Evolutionary conservation across 306 rosid species (phyloP), one percentile per base, ranked within the genome.

Genomic region (Pterocarpus macrocarpus): DNA sequence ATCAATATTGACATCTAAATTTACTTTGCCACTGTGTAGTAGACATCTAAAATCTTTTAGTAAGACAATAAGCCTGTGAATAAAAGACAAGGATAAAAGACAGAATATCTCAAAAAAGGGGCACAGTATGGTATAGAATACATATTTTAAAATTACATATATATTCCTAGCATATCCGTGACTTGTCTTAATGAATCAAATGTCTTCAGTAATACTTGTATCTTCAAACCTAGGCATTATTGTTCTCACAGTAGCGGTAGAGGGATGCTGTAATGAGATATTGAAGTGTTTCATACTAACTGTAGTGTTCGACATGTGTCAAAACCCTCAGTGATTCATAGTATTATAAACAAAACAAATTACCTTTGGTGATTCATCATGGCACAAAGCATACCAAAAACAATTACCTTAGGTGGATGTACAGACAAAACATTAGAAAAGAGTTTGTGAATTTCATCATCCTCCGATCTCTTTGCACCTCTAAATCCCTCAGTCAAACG

Each of bases 351-450:
- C 53, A 69, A 76, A 76, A 62, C 14, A 3, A 56, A 57, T 66
- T 57, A n/a, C 4, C 33, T 64, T 7, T 14, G 8, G 50, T 81
- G 79, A 81, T 57, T 71, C 56, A 56, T 55, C 64, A 57, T 14
- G 28, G 8, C 55, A 30, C 72, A 39, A 65, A 28, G 22, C 16
- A 55, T 22, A 80, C 9, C 45, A 33, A 17, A 44, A 73, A 72
- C 43, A 71, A 70, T 58, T 87, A 93, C 99, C 97, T 95, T 93
- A 0, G 99, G 99, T 63, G 91, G 98, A 80, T 88, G 63, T 52
- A 95, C 14, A 80, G 83, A 84, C 84, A 95, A 72, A 73, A 89
- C 91, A 88, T 95, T 95, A 17, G 92, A 85, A 82, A 95, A 95
- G 71, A 95, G 93, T 89, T 91, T 93, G 77, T 73, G 86, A 80